Conservation (phyloP, 2,329 filamentous ascomycete genomes). For the Tolypocladium tundrense region DNA sequence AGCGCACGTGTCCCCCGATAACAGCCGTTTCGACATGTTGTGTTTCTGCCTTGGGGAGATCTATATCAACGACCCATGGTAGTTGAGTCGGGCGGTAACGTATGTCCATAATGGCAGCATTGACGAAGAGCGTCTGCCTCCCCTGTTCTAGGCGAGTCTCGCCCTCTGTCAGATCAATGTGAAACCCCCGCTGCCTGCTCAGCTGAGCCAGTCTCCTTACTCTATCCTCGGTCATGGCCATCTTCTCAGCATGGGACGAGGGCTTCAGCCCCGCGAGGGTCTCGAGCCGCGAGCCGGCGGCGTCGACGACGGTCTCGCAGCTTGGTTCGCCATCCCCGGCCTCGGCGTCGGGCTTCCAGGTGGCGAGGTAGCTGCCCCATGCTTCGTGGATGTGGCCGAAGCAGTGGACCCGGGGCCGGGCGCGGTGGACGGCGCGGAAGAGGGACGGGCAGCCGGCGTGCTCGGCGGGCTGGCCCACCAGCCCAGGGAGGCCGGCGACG, state of each 20-base stretch:
- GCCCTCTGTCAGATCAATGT: slow-evolving; percentile 27
- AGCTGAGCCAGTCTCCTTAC: slow-evolving; percentile 9
- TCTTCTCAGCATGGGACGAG: slow-evolving; percentile 10
- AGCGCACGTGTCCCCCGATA: too few relatives aligned
- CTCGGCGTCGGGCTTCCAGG: slow-evolving; percentile 30
- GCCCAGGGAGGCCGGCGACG: slow-evolving; percentile 8
- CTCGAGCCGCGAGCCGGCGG: slow-evolving; percentile 25
- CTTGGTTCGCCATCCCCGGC: not conserved
- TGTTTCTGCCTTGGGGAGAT: slow-evolving; percentile 17
- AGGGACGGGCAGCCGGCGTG: slow-evolving; percentile 33
- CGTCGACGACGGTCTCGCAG: slow-evolving; percentile 27
- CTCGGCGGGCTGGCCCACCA: slow-evolving; percentile 1
- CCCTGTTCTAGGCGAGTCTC: slow-evolving; percentile 20
- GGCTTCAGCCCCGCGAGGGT: slow-evolving; percentile 17
- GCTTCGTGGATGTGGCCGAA: slow-evolving; percentile 51
- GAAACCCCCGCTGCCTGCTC: slow-evolving; percentile 17
- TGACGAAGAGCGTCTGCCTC: slow-evolving; percentile 47
- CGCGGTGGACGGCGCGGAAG: slow-evolving; percentile 31
- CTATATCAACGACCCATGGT: slow-evolving; percentile 43
- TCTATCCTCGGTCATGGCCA: slow-evolving; percentile 4
- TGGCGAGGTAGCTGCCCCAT: slow-evolving; percentile 45
- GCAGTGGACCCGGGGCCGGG: slow-evolving; percentile 38
- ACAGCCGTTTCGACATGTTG: not conserved
- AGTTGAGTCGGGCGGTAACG: slow-evolving; percentile 31
- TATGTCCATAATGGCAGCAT: slow-evolving; percentile 43